Conservation (phyloP, 106 monocot species). For the Dioscorea alata region DNA sequence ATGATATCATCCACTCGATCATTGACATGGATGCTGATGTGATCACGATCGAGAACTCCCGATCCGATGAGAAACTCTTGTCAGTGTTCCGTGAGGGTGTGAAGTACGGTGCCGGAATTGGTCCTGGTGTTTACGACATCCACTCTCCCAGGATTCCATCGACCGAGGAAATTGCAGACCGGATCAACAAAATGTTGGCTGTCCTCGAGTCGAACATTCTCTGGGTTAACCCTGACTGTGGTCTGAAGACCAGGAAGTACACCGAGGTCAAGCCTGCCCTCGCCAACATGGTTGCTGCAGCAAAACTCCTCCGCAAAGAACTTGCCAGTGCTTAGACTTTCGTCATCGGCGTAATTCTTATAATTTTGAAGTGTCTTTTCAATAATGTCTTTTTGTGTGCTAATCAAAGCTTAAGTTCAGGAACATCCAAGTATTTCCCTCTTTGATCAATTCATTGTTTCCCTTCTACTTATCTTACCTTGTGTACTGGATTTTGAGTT, state of each 20-base stretch:
- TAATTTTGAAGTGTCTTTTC: too few relatives aligned
- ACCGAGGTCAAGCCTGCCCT: constrained; percentile 43
- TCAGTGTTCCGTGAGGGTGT: constrained; percentile 62
- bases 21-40: constrained; percentile 82
- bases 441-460: too few relatives aligned
- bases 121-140: constrained; percentile 62
- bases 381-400: too few relatives aligned
- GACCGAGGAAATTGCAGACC: constrained; percentile 72
- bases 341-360: too few relatives aligned
- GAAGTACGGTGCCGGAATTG: constrained; percentile 49
- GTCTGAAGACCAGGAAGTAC: constrained; percentile 55
- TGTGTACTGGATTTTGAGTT: too few relatives aligned
- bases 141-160: constrained; percentile 79
- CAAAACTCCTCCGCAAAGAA: constrained; percentile 38
- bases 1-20: constrained; percentile 83
- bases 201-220: constrained; percentile 75
- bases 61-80: constrained; percentile 77
- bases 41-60: constrained; percentile 84
- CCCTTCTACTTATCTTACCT: too few relatives aligned
- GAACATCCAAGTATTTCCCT: too few relatives aligned
- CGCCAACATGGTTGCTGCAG: constrained; percentile 34
- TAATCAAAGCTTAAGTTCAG: too few relatives aligned
- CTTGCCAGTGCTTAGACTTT: constrained; percentile 24
- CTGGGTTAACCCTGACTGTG: constrained; percentile 66
- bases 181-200: constrained; percentile 79